Percentiles rank a stretch among this genome's conserved stretches.
These are phyloP conservation scores for Rhododendron griersonianum DNA, from an alignment of 148 eudicot species.

Conservation along the genomic window DNA sequence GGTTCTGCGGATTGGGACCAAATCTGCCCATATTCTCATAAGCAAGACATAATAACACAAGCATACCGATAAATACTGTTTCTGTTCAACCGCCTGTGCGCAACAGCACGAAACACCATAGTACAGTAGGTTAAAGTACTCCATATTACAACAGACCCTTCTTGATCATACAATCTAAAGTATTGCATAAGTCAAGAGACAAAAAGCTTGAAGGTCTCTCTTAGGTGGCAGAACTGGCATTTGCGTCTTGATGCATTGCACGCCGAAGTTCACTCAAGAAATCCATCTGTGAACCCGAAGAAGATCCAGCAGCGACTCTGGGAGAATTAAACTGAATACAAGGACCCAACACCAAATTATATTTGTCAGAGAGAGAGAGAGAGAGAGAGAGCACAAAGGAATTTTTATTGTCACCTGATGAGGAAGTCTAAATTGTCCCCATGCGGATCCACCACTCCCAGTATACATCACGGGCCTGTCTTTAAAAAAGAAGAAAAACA, in stretches of 20 bases:
- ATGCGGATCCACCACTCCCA: conserved; percentile 53
- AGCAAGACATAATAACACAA: background rate
- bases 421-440: conserved; percentile 65
- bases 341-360: background rate
- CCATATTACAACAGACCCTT: conserved; percentile 20
- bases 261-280: conserved; percentile 41
- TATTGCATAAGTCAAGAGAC: background rate
- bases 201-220: background rate
- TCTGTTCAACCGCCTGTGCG: background rate
- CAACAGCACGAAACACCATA: background rate
- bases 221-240: conserved; percentile 25
- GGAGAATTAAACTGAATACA: conserved; percentile 12
- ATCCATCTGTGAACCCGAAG: conserved; percentile 19
- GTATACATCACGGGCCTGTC: conserved; percentile 74
- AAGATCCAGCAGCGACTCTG: conserved; percentile 7
- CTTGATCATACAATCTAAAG: conserved; percentile 9
- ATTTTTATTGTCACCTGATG: conserved; percentile 49
- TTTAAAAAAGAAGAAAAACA: conserved; percentile 19
- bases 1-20: background rate
- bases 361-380: background rate
- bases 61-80: background rate
- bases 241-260: conserved; percentile 41
- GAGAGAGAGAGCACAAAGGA: background rate
- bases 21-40: background rate
- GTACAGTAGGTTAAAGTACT: background rate